Conservation (phyloP, 345 rosid genomes). For the Lumnitzera racemosa region DNA sequence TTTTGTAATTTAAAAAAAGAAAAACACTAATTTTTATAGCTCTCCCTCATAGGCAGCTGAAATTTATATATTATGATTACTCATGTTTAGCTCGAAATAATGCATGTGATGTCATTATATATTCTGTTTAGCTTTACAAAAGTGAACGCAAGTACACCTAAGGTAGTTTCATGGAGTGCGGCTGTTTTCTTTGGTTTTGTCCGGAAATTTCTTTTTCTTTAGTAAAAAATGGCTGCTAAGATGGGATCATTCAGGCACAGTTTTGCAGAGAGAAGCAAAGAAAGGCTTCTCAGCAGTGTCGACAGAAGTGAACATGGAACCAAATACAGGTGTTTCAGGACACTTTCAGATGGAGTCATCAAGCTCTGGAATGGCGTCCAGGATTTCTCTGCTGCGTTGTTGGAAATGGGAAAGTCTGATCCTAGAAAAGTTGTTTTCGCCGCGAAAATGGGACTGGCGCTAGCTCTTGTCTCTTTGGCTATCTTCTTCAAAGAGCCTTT, state of each 20-base stretch:
- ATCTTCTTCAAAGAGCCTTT: slow-evolving; percentile 56
- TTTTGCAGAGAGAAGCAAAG: slow-evolving; percentile 43
- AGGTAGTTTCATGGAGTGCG: too few relatives aligned
- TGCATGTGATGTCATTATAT: too few relatives aligned
- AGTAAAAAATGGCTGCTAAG: slow-evolving; percentile 7
- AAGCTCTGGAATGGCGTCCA: slow-evolving; percentile 28
- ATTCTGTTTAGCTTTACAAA: too few relatives aligned
- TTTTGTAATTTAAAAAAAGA: too few relatives aligned
- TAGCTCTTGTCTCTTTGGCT: slow-evolving; percentile 41
- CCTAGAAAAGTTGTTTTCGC: slow-evolving; percentile 58
- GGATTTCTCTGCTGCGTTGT: slow-evolving; percentile 20
- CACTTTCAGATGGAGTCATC: slow-evolving; percentile 26
- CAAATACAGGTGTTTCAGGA: slow-evolving; percentile 36
- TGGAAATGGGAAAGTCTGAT: slow-evolving; percentile 54
- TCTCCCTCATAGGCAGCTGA: too few relatives aligned
- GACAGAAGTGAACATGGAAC: slow-evolving; percentile 15
- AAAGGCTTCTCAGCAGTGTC: slow-evolving; percentile 42
- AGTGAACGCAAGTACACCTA: too few relatives aligned
- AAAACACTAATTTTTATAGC: too few relatives aligned
- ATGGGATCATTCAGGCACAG: slow-evolving; percentile 36
- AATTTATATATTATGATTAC: too few relatives aligned
- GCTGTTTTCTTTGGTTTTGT: not conserved
- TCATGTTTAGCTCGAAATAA: too few relatives aligned
- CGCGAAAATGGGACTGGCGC: slow-evolving; percentile 62
- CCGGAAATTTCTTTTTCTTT: too few relatives aligned